Base-by-base conservation (phyloP, 1,284 basidiomycete species). In the Exobasidium cylindrosporum region DNA sequence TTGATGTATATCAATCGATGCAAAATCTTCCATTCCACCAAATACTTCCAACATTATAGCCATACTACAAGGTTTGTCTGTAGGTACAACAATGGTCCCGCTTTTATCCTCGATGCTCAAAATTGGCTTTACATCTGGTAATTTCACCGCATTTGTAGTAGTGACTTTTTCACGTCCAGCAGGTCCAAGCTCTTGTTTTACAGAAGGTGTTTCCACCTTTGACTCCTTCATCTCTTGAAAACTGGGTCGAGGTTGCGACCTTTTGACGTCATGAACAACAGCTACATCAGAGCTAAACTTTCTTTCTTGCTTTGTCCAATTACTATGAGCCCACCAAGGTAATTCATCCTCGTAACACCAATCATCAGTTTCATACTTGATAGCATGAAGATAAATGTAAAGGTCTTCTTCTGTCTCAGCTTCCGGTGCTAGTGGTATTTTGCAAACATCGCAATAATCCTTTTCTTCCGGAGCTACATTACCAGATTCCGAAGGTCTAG, bases 301-400 rank as follows among this genome's bases (percentile, higher is more conserved):
- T 4, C n/a, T 7, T 24, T 28, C 35, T 24, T 4, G 5, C 11
- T 45, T 21, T 17, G 23, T 46, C 75, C 75, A 77, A 35, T 72
- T 67, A 4, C 64, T 65, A 13, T 65, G 45, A 3, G 77, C 76
- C 77, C 77, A 79, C 76, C 75, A 78, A 0, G 77, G 77, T 61
- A 79, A 60, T 28, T 69, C 67, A 46, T 79, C 77, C 54, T 79
- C 68, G 54, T 72, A 79, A 5, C 63, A 63, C 77, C 77, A 79
- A 31, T 73, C 67, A 46, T 77, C 74, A 14, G 73, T 74, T 72
- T 76, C 75, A 68, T 79, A 79, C 63, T 77, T 78, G 73, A 79
- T 75, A 11, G 77, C 77, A 49, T 79, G 77, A 30, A 79, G 60
- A 35, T 78, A 79, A 43, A 79, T 79, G 61, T 70, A 78, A 4